Percentiles rank a stretch among this genome's conserved stretches.
Conservation (phyloP, 1,139 yeast genomes). For the Suhomyces panamericanus region DNA sequence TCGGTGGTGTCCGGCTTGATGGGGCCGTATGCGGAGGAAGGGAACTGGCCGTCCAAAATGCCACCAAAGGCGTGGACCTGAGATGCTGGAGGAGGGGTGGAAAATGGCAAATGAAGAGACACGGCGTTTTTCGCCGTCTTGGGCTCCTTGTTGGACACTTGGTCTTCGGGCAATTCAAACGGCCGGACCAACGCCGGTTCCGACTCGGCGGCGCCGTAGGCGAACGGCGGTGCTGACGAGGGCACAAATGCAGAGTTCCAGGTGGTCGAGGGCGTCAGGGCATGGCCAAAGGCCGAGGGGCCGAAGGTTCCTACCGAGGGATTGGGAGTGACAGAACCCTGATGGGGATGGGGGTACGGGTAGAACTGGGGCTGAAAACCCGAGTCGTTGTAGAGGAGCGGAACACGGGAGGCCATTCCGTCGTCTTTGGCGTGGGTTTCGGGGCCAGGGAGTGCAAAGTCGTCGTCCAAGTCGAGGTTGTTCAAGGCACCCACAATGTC, state of each 20-base stretch:
- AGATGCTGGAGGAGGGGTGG: conserved; percentile 24
- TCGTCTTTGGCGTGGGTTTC: background rate
- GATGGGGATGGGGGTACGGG: conserved; percentile 22
- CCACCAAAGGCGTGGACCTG: conserved; percentile 25
- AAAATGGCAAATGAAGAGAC: conserved; percentile 24
- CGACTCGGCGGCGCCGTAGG: conserved; percentile 19
- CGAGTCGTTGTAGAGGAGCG: conserved; percentile 12
- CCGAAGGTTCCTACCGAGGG: conserved; percentile 24
- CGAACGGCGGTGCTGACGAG: conserved; percentile 40
- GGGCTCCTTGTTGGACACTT: conserved; percentile 1
- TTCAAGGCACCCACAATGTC: conserved; percentile 48
- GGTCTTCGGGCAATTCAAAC: conserved; percentile 32
- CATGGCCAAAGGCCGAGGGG: conserved; percentile 20
- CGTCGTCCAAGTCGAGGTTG: conserved; percentile 43
- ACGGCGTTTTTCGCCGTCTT: background rate
- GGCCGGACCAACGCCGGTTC: conserved; percentile 29
- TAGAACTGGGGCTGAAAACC: conserved; percentile 19
- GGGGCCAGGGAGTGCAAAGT: conserved; percentile 16
- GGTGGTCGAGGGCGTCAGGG: conserved; percentile 26
- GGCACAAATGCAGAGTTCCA: conserved; percentile 36
- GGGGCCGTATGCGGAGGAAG: conserved; percentile 13
- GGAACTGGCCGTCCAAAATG: conserved; percentile 21
- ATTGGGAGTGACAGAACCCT: conserved; percentile 37
- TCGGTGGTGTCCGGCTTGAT: conserved; percentile 1
- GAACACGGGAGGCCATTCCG: background rate